These are phyloP conservation scores for Thraustochytrium sp. DNA, from an alignment of 352 stramenopile genomes.

Conservation along the genomic window DNA sequence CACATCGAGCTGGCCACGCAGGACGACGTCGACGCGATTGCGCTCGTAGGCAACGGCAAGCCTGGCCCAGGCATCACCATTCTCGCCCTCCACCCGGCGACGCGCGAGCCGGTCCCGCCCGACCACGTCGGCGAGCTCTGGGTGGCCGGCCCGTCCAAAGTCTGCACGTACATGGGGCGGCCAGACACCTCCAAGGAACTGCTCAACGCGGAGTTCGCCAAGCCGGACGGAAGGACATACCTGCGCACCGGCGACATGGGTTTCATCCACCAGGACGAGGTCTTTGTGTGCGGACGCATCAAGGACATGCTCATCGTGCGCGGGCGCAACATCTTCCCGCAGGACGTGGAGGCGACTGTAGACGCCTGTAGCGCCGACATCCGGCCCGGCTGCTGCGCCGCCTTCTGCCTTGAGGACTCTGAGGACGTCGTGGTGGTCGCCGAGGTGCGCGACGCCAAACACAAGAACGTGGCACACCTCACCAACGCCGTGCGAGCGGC, in stretches of 20 bases:
- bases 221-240: constrained; percentile 58
- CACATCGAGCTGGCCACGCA: constrained; percentile 44
- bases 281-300: constrained; percentile 94
- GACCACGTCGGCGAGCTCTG: constrained; percentile 74
- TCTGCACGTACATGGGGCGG: constrained; percentile 83
- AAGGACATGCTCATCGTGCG: constrained; percentile 99
- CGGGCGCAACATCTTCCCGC: constrained; percentile 96
- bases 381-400: constrained; percentile 85
- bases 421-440: constrained; percentile 60
- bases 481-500: too few relatives aligned
- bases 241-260: constrained; percentile 92
- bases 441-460: constrained; percentile 59
- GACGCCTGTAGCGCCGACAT: constrained; percentile 60
- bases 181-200: constrained; percentile 65
- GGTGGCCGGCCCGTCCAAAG: constrained; percentile 78
- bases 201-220: constrained; percentile 76
- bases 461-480: constrained; percentile 43
- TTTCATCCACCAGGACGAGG: constrained; percentile 75
- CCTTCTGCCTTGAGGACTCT: constrained; percentile 69
- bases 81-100: constrained; percentile 76
- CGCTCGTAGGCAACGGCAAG: constrained; percentile 83
- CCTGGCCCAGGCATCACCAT: constrained; percentile 74
- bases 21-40: constrained; percentile 33
- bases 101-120: constrained; percentile 45
- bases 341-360: constrained; percentile 91